Evolutionary conservation across 352 stramenopile genomes (phyloP), one percentile per base, ranked within the genome.

Genomic region (Globisporangium sylvaticum): DNA sequence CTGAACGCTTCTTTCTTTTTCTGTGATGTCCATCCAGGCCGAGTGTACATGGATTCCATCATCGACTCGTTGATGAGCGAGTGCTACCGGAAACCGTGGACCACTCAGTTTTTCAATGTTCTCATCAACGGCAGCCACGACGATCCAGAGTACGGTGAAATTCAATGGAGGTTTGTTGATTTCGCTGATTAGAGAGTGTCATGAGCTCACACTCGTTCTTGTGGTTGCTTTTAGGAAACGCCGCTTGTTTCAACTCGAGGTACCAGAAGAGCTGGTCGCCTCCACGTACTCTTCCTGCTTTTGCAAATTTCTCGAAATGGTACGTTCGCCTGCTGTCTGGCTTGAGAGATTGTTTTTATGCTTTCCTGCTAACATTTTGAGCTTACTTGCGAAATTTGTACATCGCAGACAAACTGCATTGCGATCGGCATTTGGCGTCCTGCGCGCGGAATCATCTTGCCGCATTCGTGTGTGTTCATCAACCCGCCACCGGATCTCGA

Each of bases 1-100:
- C 27, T 31, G 4, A 48, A 5, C 20, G 27, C 31, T 25, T n/a
- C 42, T 24, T 59, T n/a, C 22, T 22, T 65, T 12, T 32, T 7
- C 22, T 10, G 18, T 61, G 3, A 9, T 8, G 31, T 6, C 18
- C 20, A 61, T n/a, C 18, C 39, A 88, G 79, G 85, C 10, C 80
- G 83, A 10, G 83, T 94, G 50, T 92, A 86, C 62, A 81, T 91
- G 77, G 84, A 88, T 64, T 87, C 76, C 24, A 85, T 90, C 62
- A 59, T 94, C 24, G 82, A 94, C 29, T 79, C 75, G 34, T 78
- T 94, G 4, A 76, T 94, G 73, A 94, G 83, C 55, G 85, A 94
- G 63, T 89, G 83, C 58, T 94, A 94, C 32, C 78, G 82, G 31
- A 92, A 90, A 32, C 80, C 82, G 20, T 90, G 81, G 76, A 86